phyloP scores from a whole-genome alignment of 768 basidiomycete genomes.

The Rhizopogon roseolus region DNA sequence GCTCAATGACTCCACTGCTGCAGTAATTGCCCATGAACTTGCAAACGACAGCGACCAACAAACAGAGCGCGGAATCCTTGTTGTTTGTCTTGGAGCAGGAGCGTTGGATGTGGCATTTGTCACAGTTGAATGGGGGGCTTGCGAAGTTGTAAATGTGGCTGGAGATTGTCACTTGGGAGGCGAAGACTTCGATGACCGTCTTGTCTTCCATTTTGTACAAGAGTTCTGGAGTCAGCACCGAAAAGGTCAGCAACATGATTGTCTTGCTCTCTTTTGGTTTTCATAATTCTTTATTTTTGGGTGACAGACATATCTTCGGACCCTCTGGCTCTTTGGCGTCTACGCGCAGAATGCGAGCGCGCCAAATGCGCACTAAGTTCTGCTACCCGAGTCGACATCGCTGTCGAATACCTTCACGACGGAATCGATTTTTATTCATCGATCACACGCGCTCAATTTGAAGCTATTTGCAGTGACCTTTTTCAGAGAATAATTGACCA shows the following conservation, averaged over 20 bases:
- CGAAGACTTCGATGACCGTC: constrained; percentile 68
- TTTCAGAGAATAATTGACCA: constrained; percentile 92
- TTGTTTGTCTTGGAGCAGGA: constrained; percentile 51
- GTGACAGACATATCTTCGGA: constrained; percentile 75
- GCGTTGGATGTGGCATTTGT: constrained; percentile 47
- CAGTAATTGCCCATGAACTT: constrained; percentile 67
- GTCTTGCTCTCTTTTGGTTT: neutral
- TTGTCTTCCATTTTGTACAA: constrained; percentile 62
- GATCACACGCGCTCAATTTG: constrained; percentile 95
- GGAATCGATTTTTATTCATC: constrained; percentile 98
- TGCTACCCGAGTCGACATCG: constrained; percentile 92
- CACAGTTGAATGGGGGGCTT: constrained; percentile 46
- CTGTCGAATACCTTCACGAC: constrained; percentile 96
- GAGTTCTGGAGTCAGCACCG: neutral
- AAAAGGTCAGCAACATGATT: neutral
- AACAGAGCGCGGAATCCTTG: constrained; percentile 47
- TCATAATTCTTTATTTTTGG: no score
- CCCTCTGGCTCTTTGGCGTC: constrained; percentile 92
- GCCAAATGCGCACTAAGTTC: constrained; percentile 98
- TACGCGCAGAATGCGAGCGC: constrained; percentile 96
- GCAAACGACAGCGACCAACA: constrained; percentile 46
- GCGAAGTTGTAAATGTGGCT: constrained; percentile 44
- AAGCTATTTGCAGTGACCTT: constrained; percentile 91
- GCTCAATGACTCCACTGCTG: constrained; percentile 68
- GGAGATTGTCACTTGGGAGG: constrained; percentile 49